A percentile compares a stretch with the other conserved stretches of the same genome.
Evolutionary conservation across 1,139 yeast species (phyloP).

Genomic region (Hyphopichia pseudoburtonii): DNA sequence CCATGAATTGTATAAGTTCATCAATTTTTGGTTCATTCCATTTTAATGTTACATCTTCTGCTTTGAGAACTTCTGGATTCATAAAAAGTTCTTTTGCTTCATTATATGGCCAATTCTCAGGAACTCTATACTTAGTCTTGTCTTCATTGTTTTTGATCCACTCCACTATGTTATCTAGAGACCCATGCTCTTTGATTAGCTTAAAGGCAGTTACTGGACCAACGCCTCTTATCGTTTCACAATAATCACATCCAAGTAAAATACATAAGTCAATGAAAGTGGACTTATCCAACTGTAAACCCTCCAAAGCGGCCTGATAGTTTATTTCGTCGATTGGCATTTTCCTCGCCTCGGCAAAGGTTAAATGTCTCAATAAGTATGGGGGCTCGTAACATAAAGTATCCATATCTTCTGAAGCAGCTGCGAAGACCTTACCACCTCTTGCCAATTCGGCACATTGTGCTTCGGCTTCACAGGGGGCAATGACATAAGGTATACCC

Average conservation of each 20-base stretch:
- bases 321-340: slow-evolving; percentile 87
- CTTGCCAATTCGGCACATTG: slow-evolving; percentile 94
- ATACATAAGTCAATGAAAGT: slow-evolving; percentile 92
- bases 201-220: slow-evolving; percentile 95
- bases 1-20: slow-evolving; percentile 71
- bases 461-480: slow-evolving; percentile 99
- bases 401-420: slow-evolving; percentile 99
- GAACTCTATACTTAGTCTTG: slow-evolving; percentile 72
- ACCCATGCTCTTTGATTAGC: slow-evolving; percentile 80
- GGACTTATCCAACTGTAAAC: slow-evolving; percentile 66
- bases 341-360: slow-evolving; percentile 91
- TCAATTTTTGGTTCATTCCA: slow-evolving; percentile 82
- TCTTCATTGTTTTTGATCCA: slow-evolving; percentile 60
- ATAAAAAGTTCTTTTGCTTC: slow-evolving; percentile 84
- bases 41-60: slow-evolving; percentile 62
- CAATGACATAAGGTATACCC: slow-evolving; percentile 94
- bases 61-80: slow-evolving; percentile 73
- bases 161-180: slow-evolving; percentile 75
- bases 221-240: slow-evolving; percentile 91
- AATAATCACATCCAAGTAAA: slow-evolving; percentile 92
- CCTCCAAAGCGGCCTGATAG: slow-evolving; percentile 67
- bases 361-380: slow-evolving; percentile 76
- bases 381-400: slow-evolving; percentile 92
- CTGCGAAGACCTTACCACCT: slow-evolving; percentile 88
- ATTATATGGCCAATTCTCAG: slow-evolving; percentile 92